These are phyloP conservation scores for Przewalskia tangutica DNA, from an alignment of 257 asterid genomes.

Conservation along the genomic window DNA sequence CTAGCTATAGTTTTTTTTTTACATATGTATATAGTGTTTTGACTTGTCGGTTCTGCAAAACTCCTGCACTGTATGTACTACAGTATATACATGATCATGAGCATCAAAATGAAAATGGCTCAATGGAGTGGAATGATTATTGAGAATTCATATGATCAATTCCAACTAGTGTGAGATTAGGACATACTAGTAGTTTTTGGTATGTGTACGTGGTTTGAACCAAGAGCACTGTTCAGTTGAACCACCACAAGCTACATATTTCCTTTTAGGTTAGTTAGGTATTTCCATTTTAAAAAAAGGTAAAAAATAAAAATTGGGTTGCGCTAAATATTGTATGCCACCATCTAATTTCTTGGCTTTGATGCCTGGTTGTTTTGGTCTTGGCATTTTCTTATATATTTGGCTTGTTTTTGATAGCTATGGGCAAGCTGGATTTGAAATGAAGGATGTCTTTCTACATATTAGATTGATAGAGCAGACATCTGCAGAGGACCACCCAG, in stretches of 20 bases:
- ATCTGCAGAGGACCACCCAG: slow-evolving; percentile 62
- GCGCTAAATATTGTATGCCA: not conserved
- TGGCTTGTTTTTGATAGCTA: slow-evolving; percentile 37
- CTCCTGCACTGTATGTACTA: not conserved
- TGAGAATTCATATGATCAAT: not conserved
- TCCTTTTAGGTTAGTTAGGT: not conserved
- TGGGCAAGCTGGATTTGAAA: slow-evolving; percentile 85
- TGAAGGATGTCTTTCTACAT: slow-evolving; percentile 96
- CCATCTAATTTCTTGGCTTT: not conserved
- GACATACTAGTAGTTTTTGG: not conserved
- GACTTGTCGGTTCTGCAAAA: not conserved
- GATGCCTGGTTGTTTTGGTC: not conserved
- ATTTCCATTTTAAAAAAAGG: too few relatives aligned
- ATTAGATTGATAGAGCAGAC: slow-evolving; percentile 89
- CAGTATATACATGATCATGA: not conserved
- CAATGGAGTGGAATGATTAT: not conserved
- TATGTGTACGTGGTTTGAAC: not conserved
- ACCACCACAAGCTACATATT: not conserved
- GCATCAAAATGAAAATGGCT: not conserved
- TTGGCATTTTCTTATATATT: not conserved
- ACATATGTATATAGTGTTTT: not conserved
- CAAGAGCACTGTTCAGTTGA: not conserved
- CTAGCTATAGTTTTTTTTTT: not conserved
- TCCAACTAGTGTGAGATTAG: not conserved
- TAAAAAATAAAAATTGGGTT: too few relatives aligned